These are phyloP conservation scores for Cajanus cajan DNA, from an alignment of 306 rosid species.

Conservation along the genomic window DNA sequence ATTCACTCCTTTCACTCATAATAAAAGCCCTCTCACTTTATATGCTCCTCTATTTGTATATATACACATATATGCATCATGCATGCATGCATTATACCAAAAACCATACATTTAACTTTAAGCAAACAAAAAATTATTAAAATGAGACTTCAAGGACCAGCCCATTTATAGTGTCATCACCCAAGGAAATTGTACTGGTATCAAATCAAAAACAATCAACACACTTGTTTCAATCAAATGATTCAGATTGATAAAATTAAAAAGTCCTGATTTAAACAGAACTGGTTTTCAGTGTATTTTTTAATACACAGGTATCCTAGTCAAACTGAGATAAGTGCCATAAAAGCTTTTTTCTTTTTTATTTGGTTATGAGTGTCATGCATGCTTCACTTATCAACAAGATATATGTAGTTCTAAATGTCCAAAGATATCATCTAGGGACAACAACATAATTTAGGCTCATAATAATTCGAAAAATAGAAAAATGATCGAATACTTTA, in stretches of 20 bases:
- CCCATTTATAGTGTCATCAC: neutral
- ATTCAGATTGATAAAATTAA: neutral
- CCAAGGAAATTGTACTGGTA: neutral
- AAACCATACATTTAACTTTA: neutral
- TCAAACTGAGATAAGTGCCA: neutral
- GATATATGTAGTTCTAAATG: neutral
- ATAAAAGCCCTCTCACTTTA: too few relatives aligned
- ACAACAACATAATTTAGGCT: neutral
- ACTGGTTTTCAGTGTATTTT: neutral
- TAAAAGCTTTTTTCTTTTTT: neutral
- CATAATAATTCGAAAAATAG: neutral
- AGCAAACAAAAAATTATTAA: neutral
- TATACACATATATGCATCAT: too few relatives aligned
- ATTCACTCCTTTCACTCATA: neutral
- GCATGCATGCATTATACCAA: neutral
- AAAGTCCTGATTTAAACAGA: neutral
- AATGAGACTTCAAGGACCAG: neutral
- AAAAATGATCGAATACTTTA: neutral
- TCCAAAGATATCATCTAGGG: conserved; percentile 10
- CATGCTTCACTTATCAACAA: neutral
- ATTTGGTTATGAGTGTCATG: neutral
- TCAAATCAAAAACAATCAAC: neutral
- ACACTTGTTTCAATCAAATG: neutral
- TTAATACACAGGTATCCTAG: neutral
- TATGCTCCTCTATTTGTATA: too few relatives aligned